Evolutionary conservation across 306 rosid genomes (phyloP), one percentile per base, ranked within the genome.

Genomic region (Rosa chinensis): DNA sequence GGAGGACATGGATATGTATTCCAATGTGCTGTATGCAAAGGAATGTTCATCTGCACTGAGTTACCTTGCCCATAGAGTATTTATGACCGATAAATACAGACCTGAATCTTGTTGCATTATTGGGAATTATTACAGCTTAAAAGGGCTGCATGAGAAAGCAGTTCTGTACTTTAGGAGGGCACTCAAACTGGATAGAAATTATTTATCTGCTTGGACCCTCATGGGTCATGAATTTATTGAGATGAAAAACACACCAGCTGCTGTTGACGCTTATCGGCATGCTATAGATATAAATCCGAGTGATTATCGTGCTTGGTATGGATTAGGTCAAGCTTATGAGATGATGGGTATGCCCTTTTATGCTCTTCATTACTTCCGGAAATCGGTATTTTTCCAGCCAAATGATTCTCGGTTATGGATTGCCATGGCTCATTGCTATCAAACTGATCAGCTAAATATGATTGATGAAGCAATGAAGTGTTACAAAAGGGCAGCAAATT

Each of bases 301-400:
- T 81, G 99, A 93, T 87, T 96, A 96, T 86, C 94, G 96, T 78
- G 99, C 99, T 73, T 96, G 99, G 99, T 96, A 96, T 84, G 99
- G 99, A 53, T 85, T 96, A 10, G 99, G 99, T 75, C 99, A 96
- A 79, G 98, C 99, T 35, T 96, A 96, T 81, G 99, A 96, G 88
- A 96, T 96, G 97, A 96, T 96, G 99, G 88, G 89, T 11, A 96
- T 93, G 99, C 97, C 93, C 67, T 88, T 90, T 47, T 96, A 96
- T 81, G 98, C 98, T 4, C 97, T 96, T 66, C 93, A 96, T 85
- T 96, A 96, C 93, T 96, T 93, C 89, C 85, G 85, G 69, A 93
- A 93, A 80, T 86, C 99, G 2, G 99, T 90, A 53, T 96, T 91
- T 86, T 88, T 93, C 87, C 99, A 96, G 88, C 94, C 96, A 23